These are phyloP conservation scores for Hyaloraphidium curvatum DNA, from an alignment of 192 early-diverging fungal species.

Conservation along the genomic window DNA sequence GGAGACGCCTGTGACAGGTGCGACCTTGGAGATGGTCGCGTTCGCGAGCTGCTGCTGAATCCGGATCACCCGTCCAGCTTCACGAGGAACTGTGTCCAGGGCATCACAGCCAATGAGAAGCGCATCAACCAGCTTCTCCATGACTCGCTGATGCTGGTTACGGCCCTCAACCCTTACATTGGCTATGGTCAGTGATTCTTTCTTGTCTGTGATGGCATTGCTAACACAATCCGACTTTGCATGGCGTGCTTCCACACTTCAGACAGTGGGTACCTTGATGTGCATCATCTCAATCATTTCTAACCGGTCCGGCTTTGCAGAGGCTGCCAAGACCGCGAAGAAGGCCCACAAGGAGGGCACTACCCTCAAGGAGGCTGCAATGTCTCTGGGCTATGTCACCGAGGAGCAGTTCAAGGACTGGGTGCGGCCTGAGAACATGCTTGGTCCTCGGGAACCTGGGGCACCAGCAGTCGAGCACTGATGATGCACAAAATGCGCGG, in stretches of 20 bases:
- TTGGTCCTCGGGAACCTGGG: slow-evolving; percentile 29
- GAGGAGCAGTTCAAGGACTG: slow-evolving; percentile 86
- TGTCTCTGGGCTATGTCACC: slow-evolving; percentile 67
- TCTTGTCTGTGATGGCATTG: too few relatives aligned
- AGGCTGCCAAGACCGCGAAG: slow-evolving; percentile 88
- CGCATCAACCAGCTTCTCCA: slow-evolving; percentile 75
- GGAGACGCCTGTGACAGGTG: not conserved
- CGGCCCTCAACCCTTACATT: slow-evolving; percentile 94
- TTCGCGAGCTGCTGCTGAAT: too few relatives aligned
- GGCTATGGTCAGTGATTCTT: slow-evolving; percentile 28
- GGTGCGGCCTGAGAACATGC: slow-evolving; percentile 83
- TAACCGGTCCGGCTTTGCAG: slow-evolving; percentile 3
- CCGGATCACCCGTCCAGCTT: slow-evolving; percentile 79
- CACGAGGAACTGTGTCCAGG: slow-evolving; percentile 85
- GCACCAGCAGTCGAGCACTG: too few relatives aligned
- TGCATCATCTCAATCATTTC: too few relatives aligned
- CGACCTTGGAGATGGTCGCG: too few relatives aligned
- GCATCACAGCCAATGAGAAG: slow-evolving; percentile 83
- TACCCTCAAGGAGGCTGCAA: slow-evolving; percentile 79
- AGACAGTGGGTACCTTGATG: too few relatives aligned
- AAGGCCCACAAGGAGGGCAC: slow-evolving; percentile 86
- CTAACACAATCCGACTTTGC: too few relatives aligned
- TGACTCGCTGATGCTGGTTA: slow-evolving; percentile 95
- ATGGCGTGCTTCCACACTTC: too few relatives aligned
- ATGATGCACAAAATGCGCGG: too few relatives aligned